Evolutionary conservation across 768 basidiomycete genomes (phyloP).

Genomic region (Suillus discolor): DNA sequence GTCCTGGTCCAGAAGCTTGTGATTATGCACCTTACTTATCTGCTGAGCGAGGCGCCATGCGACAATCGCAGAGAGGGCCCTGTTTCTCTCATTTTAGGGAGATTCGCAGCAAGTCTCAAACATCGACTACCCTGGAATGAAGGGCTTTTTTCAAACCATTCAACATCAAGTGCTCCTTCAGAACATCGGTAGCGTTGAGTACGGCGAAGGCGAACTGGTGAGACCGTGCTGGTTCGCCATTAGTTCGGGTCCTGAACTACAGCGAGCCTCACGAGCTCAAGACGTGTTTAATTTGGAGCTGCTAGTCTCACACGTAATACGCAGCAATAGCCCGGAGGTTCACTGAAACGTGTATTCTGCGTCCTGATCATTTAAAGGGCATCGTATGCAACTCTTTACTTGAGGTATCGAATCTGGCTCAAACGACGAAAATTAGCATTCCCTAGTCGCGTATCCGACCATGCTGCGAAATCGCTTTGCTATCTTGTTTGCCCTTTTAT

Average conservation of each 20-base stretch:
- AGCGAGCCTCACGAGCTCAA: not conserved
- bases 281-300: not conserved
- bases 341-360: not conserved
- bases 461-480: not conserved
- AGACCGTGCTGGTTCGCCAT: not conserved
- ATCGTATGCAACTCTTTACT: not conserved
- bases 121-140: not conserved
- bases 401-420: not conserved
- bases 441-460: not conserved
- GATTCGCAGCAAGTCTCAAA: not conserved
- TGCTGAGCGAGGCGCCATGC: not conserved
- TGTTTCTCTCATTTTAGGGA: not conserved
- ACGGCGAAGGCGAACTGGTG: not conserved
- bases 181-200: not conserved
- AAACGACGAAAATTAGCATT: not conserved
- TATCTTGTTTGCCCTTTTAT: slow-evolving; percentile 5
- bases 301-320: not conserved
- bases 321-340: no score
- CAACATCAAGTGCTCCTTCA: not conserved
- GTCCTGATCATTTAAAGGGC: not conserved
- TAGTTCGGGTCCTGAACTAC: not conserved
- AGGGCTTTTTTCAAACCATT: not conserved
- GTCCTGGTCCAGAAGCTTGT: not conserved
- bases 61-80: not conserved
- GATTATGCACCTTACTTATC: not conserved